phyloP scores from a whole-genome alignment of 2,329 filamentous ascomycete genomes.

The Sclerotinia borealis region DNA sequence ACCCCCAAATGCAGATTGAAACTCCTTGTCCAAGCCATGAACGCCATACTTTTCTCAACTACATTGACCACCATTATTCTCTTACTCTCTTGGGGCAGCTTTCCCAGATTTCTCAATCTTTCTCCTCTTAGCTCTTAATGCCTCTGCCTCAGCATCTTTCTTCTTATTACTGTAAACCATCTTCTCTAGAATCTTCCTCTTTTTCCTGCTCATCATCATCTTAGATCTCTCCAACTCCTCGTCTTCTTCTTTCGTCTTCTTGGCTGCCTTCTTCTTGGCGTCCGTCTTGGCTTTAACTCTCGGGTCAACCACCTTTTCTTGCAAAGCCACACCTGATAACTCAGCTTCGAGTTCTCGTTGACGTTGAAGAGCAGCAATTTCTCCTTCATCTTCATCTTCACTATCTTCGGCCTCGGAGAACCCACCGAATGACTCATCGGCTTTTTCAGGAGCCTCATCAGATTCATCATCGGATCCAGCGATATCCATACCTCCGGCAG shows the following conservation, averaged over 20 bases:
- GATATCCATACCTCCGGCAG: slow-evolving; percentile 32
- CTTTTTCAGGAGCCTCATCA: slow-evolving; percentile 34
- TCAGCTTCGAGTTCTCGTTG: slow-evolving; percentile 93
- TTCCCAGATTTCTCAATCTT: slow-evolving; percentile 63
- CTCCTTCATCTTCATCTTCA: slow-evolving; percentile 58
- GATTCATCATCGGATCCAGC: slow-evolving; percentile 34
- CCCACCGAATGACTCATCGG: slow-evolving; percentile 29
- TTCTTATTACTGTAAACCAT: slow-evolving; percentile 95
- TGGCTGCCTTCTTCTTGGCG: slow-evolving; percentile 60
- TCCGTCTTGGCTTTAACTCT: slow-evolving; percentile 63
- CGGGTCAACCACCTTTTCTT: slow-evolving; percentile 44
- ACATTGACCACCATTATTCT: background rate
- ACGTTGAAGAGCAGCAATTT: slow-evolving; percentile 59
- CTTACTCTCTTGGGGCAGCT: slow-evolving; percentile 21
- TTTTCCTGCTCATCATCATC: slow-evolving; percentile 98
- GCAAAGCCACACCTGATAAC: slow-evolving; percentile 61
- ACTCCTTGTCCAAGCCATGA: slow-evolving; percentile 13
- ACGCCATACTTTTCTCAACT: slow-evolving; percentile 24
- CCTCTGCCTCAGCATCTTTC: slow-evolving; percentile 84
- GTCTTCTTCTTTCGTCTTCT: slow-evolving; percentile 67
- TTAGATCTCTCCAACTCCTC: slow-evolving; percentile 90
- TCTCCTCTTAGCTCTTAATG: slow-evolving; percentile 81
- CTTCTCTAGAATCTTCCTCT: slow-evolving; percentile 94
- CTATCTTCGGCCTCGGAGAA: slow-evolving; percentile 40
- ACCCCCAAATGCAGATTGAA: slow-evolving; percentile 11